Evolutionary conservation across 257 asterid species (phyloP).

Genomic region (Scutellaria barbata): DNA sequence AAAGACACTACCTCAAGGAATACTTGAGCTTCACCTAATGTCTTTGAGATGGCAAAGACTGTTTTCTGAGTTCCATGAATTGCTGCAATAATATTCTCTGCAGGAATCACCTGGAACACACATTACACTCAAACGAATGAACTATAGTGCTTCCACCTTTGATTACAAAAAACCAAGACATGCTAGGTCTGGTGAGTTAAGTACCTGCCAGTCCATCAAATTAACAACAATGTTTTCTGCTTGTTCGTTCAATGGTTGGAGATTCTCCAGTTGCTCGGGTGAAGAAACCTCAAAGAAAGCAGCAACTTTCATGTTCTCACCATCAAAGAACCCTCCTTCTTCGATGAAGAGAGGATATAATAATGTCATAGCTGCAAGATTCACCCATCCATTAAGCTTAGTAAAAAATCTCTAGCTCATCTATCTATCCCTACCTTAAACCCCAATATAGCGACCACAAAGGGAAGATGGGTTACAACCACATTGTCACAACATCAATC

Average conservation of each 20-base stretch:
- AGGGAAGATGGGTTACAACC: neutral
- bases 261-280: slow-evolving; percentile 65
- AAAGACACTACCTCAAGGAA: slow-evolving; percentile 70
- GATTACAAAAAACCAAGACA: neutral
- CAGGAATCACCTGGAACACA: slow-evolving; percentile 71
- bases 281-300: slow-evolving; percentile 62
- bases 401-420: slow-evolving; percentile 9
- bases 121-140: neutral
- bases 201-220: slow-evolving; percentile 84
- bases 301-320: slow-evolving; percentile 54
- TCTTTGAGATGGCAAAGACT: slow-evolving; percentile 73
- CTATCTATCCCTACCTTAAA: neutral
- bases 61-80: slow-evolving; percentile 70
- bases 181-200: neutral
- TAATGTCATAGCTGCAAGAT: slow-evolving; percentile 72
- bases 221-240: slow-evolving; percentile 63
- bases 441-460: neutral
- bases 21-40: slow-evolving; percentile 72
- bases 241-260: slow-evolving; percentile 50
- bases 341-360: slow-evolving; percentile 67
- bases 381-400: slow-evolving; percentile 23
- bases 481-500: neutral
- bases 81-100: slow-evolving; percentile 86
- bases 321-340: slow-evolving; percentile 61
- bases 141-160: neutral